Conservation (phyloP, 2,329 filamentous ascomycete genomes). For the Exophiala sideris region DNA sequence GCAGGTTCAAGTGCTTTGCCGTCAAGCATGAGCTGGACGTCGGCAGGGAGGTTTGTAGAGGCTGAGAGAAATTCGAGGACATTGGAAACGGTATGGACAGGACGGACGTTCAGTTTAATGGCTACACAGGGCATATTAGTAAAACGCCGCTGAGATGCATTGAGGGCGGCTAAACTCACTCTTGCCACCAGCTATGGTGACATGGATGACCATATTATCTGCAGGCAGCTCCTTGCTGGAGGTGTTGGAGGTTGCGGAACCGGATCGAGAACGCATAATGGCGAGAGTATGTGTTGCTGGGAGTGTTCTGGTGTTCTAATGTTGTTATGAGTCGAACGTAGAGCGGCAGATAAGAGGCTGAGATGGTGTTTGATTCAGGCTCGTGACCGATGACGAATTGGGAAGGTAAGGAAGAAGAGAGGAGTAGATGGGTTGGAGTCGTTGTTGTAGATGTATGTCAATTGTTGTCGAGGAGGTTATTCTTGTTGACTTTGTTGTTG, state of each 20-base stretch:
- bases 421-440: conserved; percentile 28
- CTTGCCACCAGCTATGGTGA: conserved; percentile 57
- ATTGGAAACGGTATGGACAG: conserved; percentile 53
- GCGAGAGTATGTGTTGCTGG: not conserved
- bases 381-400: conserved; percentile 21
- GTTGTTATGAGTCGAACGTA: not conserved
- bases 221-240: conserved; percentile 43
- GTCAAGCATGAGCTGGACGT: conserved; percentile 56
- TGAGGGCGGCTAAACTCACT: conserved; percentile 44
- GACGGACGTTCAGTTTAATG: conserved; percentile 55
- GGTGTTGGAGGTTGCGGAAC: conserved; percentile 19
- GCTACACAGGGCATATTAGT: conserved; percentile 38
- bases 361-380: conserved; percentile 8
- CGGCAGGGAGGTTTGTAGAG: conserved; percentile 51
- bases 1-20: conserved; percentile 51
- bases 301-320: not conserved
- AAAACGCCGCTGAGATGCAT: conserved; percentile 10
- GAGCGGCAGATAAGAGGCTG: conserved; percentile 9
- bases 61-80: conserved; percentile 57
- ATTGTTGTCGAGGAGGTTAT: too few relatives aligned
- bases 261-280: conserved; percentile 25
- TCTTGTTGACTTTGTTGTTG: too few relatives aligned
- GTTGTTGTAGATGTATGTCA: too few relatives aligned
- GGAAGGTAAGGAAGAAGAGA: conserved; percentile 31
- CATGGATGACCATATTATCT: conserved; percentile 59